These are phyloP conservation scores for Fusarium sp. DNA, from an alignment of 2,329 filamentous ascomycete genomes.

Conservation along the genomic window DNA sequence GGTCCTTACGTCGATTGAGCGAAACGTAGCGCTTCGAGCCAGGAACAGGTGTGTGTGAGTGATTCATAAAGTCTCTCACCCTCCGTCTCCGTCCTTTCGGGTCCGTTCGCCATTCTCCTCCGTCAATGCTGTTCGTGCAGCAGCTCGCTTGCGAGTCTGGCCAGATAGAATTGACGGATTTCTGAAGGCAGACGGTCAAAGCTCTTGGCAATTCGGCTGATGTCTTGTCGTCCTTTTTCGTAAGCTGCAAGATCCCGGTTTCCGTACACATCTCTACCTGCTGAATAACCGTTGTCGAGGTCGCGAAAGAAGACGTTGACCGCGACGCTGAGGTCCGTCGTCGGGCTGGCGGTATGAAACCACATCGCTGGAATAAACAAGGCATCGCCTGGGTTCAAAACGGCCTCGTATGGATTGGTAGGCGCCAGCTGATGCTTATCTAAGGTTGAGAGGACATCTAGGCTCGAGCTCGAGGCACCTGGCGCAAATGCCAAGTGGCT, in stretches of 20 bases:
- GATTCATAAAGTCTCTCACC: constrained; percentile 2
- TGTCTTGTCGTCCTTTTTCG: constrained; percentile 82
- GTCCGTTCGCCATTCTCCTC: constrained; percentile 3
- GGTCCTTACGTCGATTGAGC: constrained; percentile 5
- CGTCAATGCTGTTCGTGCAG: constrained; percentile 38
- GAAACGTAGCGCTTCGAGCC: constrained; percentile 13
- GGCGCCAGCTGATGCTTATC: constrained; percentile 57
- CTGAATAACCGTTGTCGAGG: constrained; percentile 76
- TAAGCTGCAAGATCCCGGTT: constrained; percentile 89
- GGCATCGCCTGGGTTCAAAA: constrained; percentile 79
- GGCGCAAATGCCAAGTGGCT: constrained; percentile 78
- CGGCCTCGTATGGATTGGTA: constrained; percentile 77
- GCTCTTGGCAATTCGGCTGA: constrained; percentile 75
- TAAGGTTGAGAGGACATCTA: constrained; percentile 76
- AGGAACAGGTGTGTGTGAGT: background rate
- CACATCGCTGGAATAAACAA: constrained; percentile 87
- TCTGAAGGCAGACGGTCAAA: constrained; percentile 77
- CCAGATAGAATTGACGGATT: constrained; percentile 81
- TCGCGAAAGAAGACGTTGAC: constrained; percentile 93
- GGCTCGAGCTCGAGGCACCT: constrained; percentile 83
- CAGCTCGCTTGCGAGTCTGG: constrained; percentile 80
- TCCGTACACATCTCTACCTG: constrained; percentile 87
- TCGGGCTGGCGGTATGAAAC: constrained; percentile 81
- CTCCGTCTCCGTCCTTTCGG: constrained; percentile 4
- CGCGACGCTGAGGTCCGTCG: constrained; percentile 75